These are phyloP conservation scores for Syzygium jambos DNA, from an alignment of 345 rosid species.

Conservation along the genomic window DNA sequence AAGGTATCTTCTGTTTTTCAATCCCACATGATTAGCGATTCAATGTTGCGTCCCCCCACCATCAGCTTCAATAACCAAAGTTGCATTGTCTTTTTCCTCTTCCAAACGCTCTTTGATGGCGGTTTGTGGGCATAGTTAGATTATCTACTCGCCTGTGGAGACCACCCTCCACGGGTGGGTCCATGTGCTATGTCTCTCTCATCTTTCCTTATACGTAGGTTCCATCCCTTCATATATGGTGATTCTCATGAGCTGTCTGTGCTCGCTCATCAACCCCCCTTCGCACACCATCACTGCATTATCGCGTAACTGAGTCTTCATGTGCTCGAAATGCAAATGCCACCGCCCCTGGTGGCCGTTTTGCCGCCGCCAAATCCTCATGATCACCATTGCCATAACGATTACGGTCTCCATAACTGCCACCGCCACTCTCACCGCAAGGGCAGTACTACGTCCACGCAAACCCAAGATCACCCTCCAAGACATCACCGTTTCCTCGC, in stretches of 20 bases:
- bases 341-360: not conserved
- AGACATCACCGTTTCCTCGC: constrained; percentile 27
- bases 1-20: not conserved
- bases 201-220: not conserved
- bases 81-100: not conserved
- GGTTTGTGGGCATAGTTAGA: not conserved
- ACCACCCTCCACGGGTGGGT: too few relatives aligned
- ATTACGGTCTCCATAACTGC: not conserved
- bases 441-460: constrained; percentile 25
- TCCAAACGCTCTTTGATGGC: not conserved
- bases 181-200: not conserved
- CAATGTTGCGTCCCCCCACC: not conserved
- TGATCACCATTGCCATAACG: not conserved
- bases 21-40: not conserved
- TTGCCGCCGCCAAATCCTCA: not conserved
- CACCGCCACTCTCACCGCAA: constrained; percentile 3
- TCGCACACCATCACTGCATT: not conserved
- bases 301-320: not conserved
- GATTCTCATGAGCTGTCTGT: not conserved
- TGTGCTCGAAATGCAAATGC: not conserved
- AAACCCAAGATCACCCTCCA: constrained; percentile 31
- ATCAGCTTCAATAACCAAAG: not conserved
- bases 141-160: not conserved
- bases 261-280: not conserved
- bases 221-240: not conserved